phyloP scores from a whole-genome alignment of 495 filamentous ascomycete species.

The Penicillium malachiteum region DNA sequence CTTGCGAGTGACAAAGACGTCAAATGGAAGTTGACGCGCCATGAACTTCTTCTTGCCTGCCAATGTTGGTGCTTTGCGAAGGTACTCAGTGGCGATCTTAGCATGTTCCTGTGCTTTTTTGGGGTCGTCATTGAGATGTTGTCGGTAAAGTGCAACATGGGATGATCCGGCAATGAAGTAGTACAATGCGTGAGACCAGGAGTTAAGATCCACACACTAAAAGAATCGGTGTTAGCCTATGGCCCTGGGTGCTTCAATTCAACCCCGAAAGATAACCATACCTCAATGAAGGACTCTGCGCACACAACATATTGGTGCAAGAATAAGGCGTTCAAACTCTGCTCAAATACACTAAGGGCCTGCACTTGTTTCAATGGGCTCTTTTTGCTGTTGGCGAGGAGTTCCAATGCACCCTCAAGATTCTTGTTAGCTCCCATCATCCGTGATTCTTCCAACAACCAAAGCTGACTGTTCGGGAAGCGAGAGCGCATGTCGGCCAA shows the following conservation, averaged over 20 bases:
- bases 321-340: constrained; percentile 76
- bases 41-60: constrained; percentile 88
- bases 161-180: constrained; percentile 81
- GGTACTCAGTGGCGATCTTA: constrained; percentile 64
- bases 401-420: constrained; percentile 64
- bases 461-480: constrained; percentile 81
- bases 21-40: constrained; percentile 85
- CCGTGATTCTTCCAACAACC: constrained; percentile 87
- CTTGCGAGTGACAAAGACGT: constrained; percentile 83
- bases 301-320: constrained; percentile 69
- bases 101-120: constrained; percentile 53
- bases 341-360: constrained; percentile 79
- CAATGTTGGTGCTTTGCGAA: constrained; percentile 69
- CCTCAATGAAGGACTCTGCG: constrained; percentile 68
- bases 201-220: constrained; percentile 77
- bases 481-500: constrained; percentile 69
- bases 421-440: constrained; percentile 67
- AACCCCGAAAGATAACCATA: constrained; percentile 15
- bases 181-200: constrained; percentile 88
- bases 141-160: constrained; percentile 77
- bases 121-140: constrained; percentile 45
- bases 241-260: too few relatives aligned
- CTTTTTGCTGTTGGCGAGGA: constrained; percentile 55
- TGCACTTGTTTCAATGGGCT: constrained; percentile 84
- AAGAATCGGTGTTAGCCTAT: not conserved